Evolutionary conservation across 768 basidiomycete genomes (phyloP), one percentile per base, ranked within the genome.

Genomic region (Rubroboletus pulcherrimus): DNA sequence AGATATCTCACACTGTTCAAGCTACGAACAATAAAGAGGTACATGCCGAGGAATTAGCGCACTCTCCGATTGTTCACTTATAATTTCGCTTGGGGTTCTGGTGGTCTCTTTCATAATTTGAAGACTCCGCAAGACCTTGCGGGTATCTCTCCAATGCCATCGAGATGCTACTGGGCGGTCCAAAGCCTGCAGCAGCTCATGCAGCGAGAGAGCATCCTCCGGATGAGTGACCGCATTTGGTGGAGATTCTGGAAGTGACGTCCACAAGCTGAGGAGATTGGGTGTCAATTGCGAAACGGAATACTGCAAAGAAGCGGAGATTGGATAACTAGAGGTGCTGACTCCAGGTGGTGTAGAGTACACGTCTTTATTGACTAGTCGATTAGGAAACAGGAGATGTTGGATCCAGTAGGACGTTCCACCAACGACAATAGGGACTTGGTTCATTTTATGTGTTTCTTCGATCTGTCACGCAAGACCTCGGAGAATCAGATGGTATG

Each of bases 381-480:
- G 82, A 64, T 87, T 84, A 0, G 94, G 91, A 66, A 98, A 98
- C 12, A 98, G 75, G 38, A 97, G 83, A 68, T 99, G 92, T 64
- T 99, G 96, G 26, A 96, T 90, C 88, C 95, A 99, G 68, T 99
- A 99, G 4, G 92, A 85, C 2, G 97, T 98, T 6, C 97, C 97
- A 3, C 97, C 97, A 44, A 96, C 94, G 7, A 96, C 77, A 53
- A 99, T 90, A 0, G 97, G 96, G 7, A 98, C 70, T 55, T 87
- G 74, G 4, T 79, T 70, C 55, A 79, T 75, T 38, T 62, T 58
- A 63, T 92, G 84, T 9, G 88, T 86, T 53, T 89, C 85, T 48
- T 85, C 79, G 42, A 95, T 91, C 93, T 93, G 67, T 24, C 38
- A 42, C 42, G 30, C 11, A 51, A 55, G 26, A 43, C 5, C 14